Percentiles rank a stretch among this genome's conserved stretches.
Evolutionary conservation across 2,329 filamentous ascomycete genomes (phyloP).

Genomic region (Periconia macrospinosa): DNA sequence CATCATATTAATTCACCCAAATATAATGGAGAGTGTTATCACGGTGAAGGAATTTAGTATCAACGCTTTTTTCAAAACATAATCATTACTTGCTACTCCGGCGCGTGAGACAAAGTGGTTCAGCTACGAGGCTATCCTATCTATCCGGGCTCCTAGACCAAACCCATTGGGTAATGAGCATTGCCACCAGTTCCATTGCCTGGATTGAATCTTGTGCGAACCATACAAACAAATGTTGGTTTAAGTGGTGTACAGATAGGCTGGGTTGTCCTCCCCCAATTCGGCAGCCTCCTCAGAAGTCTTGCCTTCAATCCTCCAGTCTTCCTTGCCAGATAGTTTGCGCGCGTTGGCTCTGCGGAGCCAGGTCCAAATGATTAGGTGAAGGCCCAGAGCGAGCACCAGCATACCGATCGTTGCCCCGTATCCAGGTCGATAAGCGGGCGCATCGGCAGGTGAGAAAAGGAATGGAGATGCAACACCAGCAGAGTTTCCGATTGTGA

Average conservation of each 20-base stretch:
- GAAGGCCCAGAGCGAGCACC: slow-evolving; percentile 17
- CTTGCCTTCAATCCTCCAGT: slow-evolving; percentile 26
- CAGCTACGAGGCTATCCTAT: too few relatives aligned
- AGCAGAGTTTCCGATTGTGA: slow-evolving; percentile 52
- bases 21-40: too few relatives aligned
- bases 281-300: slow-evolving; percentile 26
- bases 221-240: not conserved
- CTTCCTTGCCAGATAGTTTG: slow-evolving; percentile 24
- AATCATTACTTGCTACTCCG: too few relatives aligned
- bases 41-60: too few relatives aligned
- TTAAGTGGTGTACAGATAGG: slow-evolving; percentile 26
- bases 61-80: too few relatives aligned
- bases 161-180: too few relatives aligned
- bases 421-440: slow-evolving; percentile 23
- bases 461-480: slow-evolving; percentile 46
- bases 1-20: too few relatives aligned
- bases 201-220: not conserved
- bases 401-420: slow-evolving; percentile 25
- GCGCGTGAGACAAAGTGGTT: too few relatives aligned
- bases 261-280: slow-evolving; percentile 29
- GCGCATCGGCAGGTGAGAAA: slow-evolving; percentile 15
- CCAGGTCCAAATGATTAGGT: slow-evolving; percentile 21
- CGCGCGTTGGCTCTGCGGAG: slow-evolving; percentile 23
- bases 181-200: too few relatives aligned
- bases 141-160: too few relatives aligned